These are phyloP conservation scores for Xylaria longipes DNA, from an alignment of 495 filamentous ascomycete genomes.

Conservation along the genomic window DNA sequence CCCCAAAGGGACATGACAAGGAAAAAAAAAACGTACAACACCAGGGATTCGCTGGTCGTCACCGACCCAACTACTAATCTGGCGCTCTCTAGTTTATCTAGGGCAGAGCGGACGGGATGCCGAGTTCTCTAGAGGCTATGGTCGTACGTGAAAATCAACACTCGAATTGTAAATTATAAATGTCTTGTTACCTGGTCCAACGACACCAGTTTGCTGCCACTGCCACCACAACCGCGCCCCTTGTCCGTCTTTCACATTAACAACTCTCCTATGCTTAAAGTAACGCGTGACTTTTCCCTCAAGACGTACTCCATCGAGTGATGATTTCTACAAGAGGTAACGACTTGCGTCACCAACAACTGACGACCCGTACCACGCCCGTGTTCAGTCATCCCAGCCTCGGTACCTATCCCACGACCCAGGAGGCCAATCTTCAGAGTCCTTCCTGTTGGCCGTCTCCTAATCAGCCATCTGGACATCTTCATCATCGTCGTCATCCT, in stretches of 20 bases:
- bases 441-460: background rate
- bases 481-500: constrained; percentile 21
- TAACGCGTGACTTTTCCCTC: background rate
- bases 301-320: background rate
- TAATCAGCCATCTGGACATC: constrained; percentile 68
- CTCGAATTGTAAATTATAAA: too few relatives aligned
- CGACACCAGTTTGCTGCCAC: too few relatives aligned
- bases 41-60: constrained; percentile 48
- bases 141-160: constrained; percentile 46
- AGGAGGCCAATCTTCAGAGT: background rate
- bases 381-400: background rate
- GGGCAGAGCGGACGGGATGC: constrained; percentile 53
- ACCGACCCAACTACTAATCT: constrained; percentile 51
- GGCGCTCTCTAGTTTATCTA: constrained; percentile 39
- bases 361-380: background rate
- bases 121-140: constrained; percentile 46
- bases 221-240: too few relatives aligned
- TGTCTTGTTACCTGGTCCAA: too few relatives aligned
- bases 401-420: background rate
- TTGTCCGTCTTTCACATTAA: background rate
- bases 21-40: constrained; percentile 46
- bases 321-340: constrained; percentile 5
- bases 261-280: background rate
- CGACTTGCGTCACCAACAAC: background rate
- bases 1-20: too few relatives aligned